These are phyloP conservation scores for Penicillium ochrochloron DNA, from an alignment of 495 filamentous ascomycete genomes.

Conservation along the genomic window DNA sequence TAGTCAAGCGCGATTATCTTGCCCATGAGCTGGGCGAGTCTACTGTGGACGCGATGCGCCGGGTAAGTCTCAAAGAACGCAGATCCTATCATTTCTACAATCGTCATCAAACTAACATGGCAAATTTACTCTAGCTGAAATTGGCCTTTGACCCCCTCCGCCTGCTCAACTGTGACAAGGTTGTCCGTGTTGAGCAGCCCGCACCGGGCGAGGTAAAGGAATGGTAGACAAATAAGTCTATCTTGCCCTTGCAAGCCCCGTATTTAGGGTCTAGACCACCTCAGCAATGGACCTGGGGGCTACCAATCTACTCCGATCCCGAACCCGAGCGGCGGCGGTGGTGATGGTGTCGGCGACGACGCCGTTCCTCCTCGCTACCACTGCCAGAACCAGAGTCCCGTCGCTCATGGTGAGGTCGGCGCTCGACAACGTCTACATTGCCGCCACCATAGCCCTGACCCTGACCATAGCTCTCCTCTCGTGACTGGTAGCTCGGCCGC, in stretches of 20 bases:
- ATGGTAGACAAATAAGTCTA: conserved; percentile 34
- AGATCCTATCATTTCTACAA: conserved; percentile 5
- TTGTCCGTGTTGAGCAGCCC: conserved; percentile 55
- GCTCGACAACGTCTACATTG: conserved; percentile 15
- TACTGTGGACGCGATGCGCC: conserved; percentile 67
- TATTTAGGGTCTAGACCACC: neutral
- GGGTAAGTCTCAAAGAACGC: conserved; percentile 46
- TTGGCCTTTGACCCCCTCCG: conserved; percentile 67
- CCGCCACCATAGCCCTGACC: conserved; percentile 17
- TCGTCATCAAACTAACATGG: conserved; percentile 17
- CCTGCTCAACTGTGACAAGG: conserved; percentile 70
- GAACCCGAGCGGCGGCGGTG: conserved; percentile 43
- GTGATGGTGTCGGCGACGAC: conserved; percentile 39
- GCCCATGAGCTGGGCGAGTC: conserved; percentile 57
- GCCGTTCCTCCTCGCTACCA: conserved; percentile 28
- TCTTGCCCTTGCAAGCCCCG: neutral
- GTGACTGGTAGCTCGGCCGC: conserved; percentile 19
- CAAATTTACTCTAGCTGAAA: conserved; percentile 54
- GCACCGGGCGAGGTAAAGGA: conserved; percentile 44
- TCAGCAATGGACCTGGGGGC: neutral
- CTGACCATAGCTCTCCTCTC: conserved; percentile 28
- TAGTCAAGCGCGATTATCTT: conserved; percentile 66
- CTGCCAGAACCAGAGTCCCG: conserved; percentile 23
- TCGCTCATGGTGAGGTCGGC: conserved; percentile 19
- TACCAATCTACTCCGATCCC: conserved; percentile 23